These are phyloP conservation scores for Mycena chlorophos DNA, from an alignment of 768 basidiomycete genomes.

Conservation along the genomic window DNA sequence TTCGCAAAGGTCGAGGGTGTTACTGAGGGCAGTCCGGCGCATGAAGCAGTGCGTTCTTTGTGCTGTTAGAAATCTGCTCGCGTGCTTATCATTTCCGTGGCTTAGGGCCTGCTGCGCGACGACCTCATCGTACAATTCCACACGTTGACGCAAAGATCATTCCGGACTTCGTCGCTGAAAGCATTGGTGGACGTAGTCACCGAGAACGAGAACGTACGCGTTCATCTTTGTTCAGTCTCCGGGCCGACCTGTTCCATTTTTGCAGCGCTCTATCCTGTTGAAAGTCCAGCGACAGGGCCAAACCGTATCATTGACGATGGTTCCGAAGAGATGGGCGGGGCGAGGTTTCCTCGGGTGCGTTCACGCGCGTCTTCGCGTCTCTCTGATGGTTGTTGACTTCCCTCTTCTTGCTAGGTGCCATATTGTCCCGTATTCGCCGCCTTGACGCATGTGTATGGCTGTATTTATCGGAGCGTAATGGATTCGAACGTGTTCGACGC, in stretches of 20 bases:
- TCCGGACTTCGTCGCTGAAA: conserved; percentile 56
- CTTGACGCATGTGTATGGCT: conserved; percentile 6
- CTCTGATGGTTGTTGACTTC: background rate
- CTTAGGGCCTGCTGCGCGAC: conserved; percentile 64
- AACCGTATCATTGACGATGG: conserved; percentile 53
- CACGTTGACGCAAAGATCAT: conserved; percentile 52
- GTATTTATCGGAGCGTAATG: background rate
- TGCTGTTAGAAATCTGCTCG: too few relatives aligned
- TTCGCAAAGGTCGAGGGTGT: conserved; percentile 86
- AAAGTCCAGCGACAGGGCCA: conserved; percentile 54
- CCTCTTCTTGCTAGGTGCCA: conserved; percentile 48
- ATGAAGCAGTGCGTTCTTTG: conserved; percentile 59
- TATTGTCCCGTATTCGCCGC: conserved; percentile 51
- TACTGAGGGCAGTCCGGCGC: conserved; percentile 79
- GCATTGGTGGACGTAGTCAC: conserved; percentile 74
- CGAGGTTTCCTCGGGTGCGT: conserved; percentile 80
- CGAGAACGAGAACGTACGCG: conserved; percentile 74
- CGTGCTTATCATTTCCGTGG: conserved; percentile 1
- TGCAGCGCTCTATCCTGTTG: conserved; percentile 59
- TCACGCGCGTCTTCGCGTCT: background rate
- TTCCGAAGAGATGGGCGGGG: conserved; percentile 84
- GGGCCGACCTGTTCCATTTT: background rate
- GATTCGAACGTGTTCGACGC: background rate
- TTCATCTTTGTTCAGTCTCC: background rate
- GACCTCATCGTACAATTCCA: conserved; percentile 81